Evolutionary conservation across 2,329 filamentous ascomycete species (phyloP), one percentile per base, ranked within the genome.

Genomic region (Akanthomyces lecanii): DNA sequence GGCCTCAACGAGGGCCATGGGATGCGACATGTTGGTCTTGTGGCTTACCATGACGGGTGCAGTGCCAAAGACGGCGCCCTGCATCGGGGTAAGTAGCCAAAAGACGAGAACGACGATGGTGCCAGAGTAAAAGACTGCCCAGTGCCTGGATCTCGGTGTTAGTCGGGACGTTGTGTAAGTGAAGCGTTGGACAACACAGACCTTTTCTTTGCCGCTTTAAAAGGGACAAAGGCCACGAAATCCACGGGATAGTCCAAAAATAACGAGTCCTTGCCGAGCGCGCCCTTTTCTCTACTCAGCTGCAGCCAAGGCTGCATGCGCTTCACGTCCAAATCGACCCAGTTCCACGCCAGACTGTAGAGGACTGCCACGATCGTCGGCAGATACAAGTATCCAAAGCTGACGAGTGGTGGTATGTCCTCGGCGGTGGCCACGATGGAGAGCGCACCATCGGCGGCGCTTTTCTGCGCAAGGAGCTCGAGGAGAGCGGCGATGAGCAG

Each of bases 261-360:
- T 0, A 88, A 18, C 0, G 82, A 85, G 0, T 82, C 67, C 6
- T 74, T 70, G 0, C 76, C 82, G 0, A 66, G 66, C 0, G 81
- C 81, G 0, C 84, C 85, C 0, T 69, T 66, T 0, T 67, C 16
- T 11, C 77, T 80, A 0, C 83, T 85, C 0, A 88, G 61, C 25
- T 87, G 82, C 12, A 85, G 79, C 75, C 81, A 89, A 0, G 85
- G 85, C 40, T 89, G 84, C 51, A 88, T 73, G 0, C 86, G 67
- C 63, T 86, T 85, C 0, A 78, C 73, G 42, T 89, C 83, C 0
- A 88, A 69, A 57, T 88, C 85, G 0, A 87, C 76, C 83, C 84
- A 86, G 3, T 76, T 78, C 84, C 85, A 88, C 0, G 81, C 52
- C 1, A 87, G 75, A 45, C 83, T 82, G 65, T 85, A 87, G 0